Evolutionary conservation across 2,329 filamentous ascomycete species (phyloP), one percentile per base, ranked within the genome.

Genomic region (Neopestalotiopsis sp.): DNA sequence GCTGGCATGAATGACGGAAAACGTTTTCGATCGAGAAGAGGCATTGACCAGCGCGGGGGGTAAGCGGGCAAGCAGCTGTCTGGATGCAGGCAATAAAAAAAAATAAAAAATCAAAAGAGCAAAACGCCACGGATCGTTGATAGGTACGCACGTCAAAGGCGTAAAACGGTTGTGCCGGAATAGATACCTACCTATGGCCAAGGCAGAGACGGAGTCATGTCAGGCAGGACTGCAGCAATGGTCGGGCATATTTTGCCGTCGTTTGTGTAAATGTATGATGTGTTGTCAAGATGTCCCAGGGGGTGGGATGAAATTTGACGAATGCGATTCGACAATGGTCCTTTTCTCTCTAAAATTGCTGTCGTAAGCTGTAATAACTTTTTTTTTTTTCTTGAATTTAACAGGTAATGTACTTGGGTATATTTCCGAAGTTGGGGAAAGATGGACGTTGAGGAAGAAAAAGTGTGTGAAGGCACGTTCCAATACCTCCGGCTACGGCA

Each of bases 191-290:
- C 32, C 59, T 75, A 24, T 52, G 45, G 24, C 45, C 45, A 52
- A 52, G 45, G 45, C 45, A 52, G 45, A 52, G 45, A 52, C 45
- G 75, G 57, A 71, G 77, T 72, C 75, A 76, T 74, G 81, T 84
- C 81, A 82, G 82, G 82, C 82, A 84, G 80, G 81, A 80, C 78
- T 84, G 82, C 82, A 83, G 78, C 76, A 78, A 20, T 38, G 74
- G 79, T 81, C 79, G 78, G 81, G 81, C 80, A 78, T 78, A 77
- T 77, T 78, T 49, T 49, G 40, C 42, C 61, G 20, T 64, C 42
- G 38, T 45, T 64, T 72, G 77, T 79, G 76, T 38, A 38, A 38
- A 38, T 38, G 34, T 77, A 77, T 83, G 83, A 85, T 86, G 83
- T 81, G 84, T 85, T 86, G 84, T 85, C 85, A 86, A 62, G 34